A percentile compares a stretch with the other conserved stretches of the same genome.
Evolutionary conservation across 345 rosid genomes (phyloP).

Genomic region (Firmiana major): DNA sequence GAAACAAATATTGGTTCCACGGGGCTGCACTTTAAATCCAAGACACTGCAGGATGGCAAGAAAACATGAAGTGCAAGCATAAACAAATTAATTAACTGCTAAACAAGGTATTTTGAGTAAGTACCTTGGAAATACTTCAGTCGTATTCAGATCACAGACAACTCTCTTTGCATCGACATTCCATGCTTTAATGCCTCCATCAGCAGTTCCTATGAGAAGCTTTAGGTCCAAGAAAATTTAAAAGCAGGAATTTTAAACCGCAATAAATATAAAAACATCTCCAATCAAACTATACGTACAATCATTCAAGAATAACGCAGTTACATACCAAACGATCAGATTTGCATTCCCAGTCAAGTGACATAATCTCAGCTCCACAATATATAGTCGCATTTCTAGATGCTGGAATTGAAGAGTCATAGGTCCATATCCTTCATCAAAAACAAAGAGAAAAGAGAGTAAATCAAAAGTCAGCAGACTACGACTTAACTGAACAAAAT

Average conservation of each 20-base stretch:
- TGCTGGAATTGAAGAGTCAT: conserved; percentile 60
- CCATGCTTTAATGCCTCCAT: conserved; percentile 81
- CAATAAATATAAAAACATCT: neutral
- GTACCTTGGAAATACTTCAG: conserved; percentile 58
- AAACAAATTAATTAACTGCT: neutral
- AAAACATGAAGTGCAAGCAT: conserved; percentile 7
- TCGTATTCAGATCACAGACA: conserved; percentile 67
- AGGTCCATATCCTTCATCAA: conserved; percentile 59
- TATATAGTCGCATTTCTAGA: conserved; percentile 81
- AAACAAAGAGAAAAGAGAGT: neutral
- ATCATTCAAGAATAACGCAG: neutral
- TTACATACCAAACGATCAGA: conserved; percentile 65
- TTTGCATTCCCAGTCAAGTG: conserved; percentile 80
- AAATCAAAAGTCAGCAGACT: conserved; percentile 6
- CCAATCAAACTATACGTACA: neutral
- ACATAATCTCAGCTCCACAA: conserved; percentile 68
- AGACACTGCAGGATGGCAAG: conserved; percentile 40
- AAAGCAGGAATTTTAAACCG: conserved; percentile 9
- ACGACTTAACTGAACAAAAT: conserved; percentile 7
- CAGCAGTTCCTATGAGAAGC: conserved; percentile 78
- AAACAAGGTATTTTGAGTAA: neutral
- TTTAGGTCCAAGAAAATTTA: conserved; percentile 28
- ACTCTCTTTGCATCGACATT: conserved; percentile 79
- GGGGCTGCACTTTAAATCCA: conserved; percentile 75
- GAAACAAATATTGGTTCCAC: conserved; percentile 78